Evolutionary conservation across 306 rosid genomes (phyloP).

Genomic region (Abrus pulchellus): DNA sequence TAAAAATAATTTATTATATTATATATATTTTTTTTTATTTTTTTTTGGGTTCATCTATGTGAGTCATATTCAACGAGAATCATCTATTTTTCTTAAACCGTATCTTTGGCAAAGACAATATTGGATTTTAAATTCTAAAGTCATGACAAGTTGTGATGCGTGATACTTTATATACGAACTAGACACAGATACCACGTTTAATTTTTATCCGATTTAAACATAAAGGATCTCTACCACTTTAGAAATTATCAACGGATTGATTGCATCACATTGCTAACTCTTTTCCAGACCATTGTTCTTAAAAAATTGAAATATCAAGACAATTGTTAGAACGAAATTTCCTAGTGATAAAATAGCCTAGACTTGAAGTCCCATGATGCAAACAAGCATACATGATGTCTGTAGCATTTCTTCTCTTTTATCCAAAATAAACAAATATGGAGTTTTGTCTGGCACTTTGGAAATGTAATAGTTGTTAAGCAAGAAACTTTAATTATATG

Average conservation of each 20-base stretch:
- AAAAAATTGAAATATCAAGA: slow-evolving; percentile 28
- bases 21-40: not conserved
- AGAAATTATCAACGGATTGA: slow-evolving; percentile 1
- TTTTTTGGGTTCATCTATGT: not conserved
- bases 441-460: slow-evolving; percentile 50
- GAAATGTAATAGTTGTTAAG: slow-evolving; percentile 47
- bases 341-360: slow-evolving; percentile 23
- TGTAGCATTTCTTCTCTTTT: not conserved
- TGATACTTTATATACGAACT: not conserved
- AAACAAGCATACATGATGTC: slow-evolving; percentile 19
- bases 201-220: slow-evolving; percentile 21
- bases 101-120: slow-evolving; percentile 18
- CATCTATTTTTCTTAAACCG: slow-evolving; percentile 37
- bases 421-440: not conserved
- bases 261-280: slow-evolving; percentile 40
- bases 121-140: slow-evolving; percentile 14
- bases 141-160: slow-evolving; percentile 27
- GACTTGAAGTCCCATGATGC: not conserved
- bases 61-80: slow-evolving; percentile 42
- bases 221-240: slow-evolving; percentile 17
- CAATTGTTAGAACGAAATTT: slow-evolving; percentile 23
- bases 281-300: slow-evolving; percentile 22
- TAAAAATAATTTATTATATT: too few species aligned
- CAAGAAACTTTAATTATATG: slow-evolving; percentile 57
- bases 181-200: not conserved